phyloP scores from a whole-genome alignment of 345 rosid species.

The Populus ilicifolia region DNA sequence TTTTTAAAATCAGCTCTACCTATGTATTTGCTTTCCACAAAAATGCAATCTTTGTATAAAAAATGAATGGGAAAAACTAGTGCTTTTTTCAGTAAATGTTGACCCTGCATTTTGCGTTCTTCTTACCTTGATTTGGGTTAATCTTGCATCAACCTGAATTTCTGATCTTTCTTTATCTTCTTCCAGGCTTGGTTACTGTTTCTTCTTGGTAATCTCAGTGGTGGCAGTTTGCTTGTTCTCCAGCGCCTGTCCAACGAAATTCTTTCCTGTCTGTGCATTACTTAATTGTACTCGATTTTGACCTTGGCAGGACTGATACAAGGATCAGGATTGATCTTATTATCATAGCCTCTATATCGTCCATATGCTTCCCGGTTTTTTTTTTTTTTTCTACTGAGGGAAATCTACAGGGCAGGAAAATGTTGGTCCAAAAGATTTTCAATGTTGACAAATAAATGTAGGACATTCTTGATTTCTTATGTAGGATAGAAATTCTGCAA shows the following conservation, averaged over 20 bases:
- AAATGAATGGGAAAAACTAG: too few species aligned
- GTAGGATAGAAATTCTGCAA: slow-evolving; percentile 1
- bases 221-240: not conserved
- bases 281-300: slow-evolving; percentile 17
- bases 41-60: too few species aligned
- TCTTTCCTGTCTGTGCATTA: slow-evolving; percentile 26
- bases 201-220: slow-evolving; percentile 7
- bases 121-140: too few species aligned
- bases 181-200: slow-evolving; percentile 17
- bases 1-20: too few species aligned
- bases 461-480: slow-evolving; percentile 7
- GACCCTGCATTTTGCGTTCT: too few species aligned
- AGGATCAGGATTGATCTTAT: not conserved
- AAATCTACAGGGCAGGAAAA: slow-evolving; percentile 5
- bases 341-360: slow-evolving; percentile 8
- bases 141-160: not conserved
- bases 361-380: not conserved
- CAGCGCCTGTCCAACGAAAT: not conserved
- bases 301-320: slow-evolving; percentile 7
- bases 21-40: too few species aligned
- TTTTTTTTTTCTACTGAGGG: not conserved
- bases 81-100: too few species aligned
- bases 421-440: slow-evolving; percentile 7
- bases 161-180: slow-evolving; percentile 1
- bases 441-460: slow-evolving; percentile 24